Base-by-base conservation (phyloP, 176 grass and related monocot genomes). In the Oryza brachyantha region DNA sequence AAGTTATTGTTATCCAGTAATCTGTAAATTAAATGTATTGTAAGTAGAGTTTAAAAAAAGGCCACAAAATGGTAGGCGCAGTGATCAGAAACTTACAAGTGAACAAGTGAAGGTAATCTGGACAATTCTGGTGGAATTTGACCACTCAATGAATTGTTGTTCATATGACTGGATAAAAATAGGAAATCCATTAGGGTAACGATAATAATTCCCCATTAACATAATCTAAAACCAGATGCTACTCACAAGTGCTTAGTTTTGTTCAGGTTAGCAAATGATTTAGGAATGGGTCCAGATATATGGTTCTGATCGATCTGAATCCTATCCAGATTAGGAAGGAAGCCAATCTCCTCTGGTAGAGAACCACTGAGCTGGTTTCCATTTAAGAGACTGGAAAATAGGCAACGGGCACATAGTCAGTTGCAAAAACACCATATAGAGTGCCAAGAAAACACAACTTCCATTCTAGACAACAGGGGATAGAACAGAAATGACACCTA, bases 201-300 rank as follows among this genome's bases (percentile, higher is more conserved):
- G 39, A 76, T 65, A 59, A 68, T 29, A 66, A 72, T 83, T 39
- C 60, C 31, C 76, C 24, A 4, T 45, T 79, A 70, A 68, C 38
- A 79, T 46, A 50, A 66, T 28, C 71, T 21, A 78, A 41, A 74
- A 84, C 13, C 29, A 66, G 67, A 82, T 63, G 82, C 14, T 78
- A 97, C 94, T 94, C 71, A 97, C 94, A 97, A 97, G 85, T 97
- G 94, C 31, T 97, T 86, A 42, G 94, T 94, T 76, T 70, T 94
- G 77, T 97, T 91, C 87, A 97, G 85, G 73, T 86, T 74, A 39
- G 87, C 89, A 80, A 97, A 97, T 46, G 94, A 90, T 84, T 83
- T 97, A 40, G 94, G 94, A 88, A 97, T 66, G 11, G 85, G 64
- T 71, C 94, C 94, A 70, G 94, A 94, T 88, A 97, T 97, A 2